Evolutionary conservation across 2,329 filamentous ascomycete species (phyloP).

Genomic region (Paecilomyces sp.): DNA sequence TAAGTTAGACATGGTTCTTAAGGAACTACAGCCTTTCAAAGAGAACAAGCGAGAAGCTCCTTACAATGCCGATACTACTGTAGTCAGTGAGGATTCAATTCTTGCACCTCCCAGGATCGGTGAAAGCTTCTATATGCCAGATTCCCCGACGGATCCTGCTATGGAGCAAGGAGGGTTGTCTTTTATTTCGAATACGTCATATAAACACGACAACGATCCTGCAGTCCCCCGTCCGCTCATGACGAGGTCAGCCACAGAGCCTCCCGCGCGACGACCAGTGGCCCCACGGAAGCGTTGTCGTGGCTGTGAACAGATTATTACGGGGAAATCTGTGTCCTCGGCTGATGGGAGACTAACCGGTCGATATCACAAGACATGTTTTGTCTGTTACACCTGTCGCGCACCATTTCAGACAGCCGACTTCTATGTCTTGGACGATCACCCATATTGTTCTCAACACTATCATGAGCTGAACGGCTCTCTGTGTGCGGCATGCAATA

Average conservation of each 20-base stretch:
- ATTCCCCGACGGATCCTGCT: constrained; percentile 43
- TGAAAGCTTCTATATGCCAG: constrained; percentile 24
- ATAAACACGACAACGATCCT: constrained; percentile 10
- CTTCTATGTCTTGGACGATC: constrained; percentile 85
- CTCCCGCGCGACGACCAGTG: constrained; percentile 34
- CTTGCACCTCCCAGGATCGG: constrained; percentile 24
- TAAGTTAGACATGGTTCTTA: constrained; percentile 48
- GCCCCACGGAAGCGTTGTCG: constrained; percentile 69
- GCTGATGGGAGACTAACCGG: constrained; percentile 88
- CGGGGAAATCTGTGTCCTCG: constrained; percentile 87
- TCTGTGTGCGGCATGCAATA: constrained; percentile 69
- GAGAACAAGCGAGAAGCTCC: constrained; percentile 7
- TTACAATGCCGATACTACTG: constrained; percentile 19
- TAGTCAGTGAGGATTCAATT: constrained; percentile 4
- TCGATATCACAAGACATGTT: constrained; percentile 90
- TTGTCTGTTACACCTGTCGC: constrained; percentile 79
- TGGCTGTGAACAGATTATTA: constrained; percentile 69
- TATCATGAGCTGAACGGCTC: constrained; percentile 90
- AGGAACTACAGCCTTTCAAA: constrained; percentile 41
- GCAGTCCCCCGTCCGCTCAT: constrained; percentile 6
- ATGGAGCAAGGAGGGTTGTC: constrained; percentile 35
- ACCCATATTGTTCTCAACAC: constrained; percentile 83
- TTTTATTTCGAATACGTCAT: constrained; percentile 11
- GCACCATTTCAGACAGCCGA: constrained; percentile 77
- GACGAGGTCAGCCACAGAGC: constrained; percentile 15